Evolutionary conservation across 208 protist species (phyloP).

Genomic region (Trypanosoma boissoni): DNA sequence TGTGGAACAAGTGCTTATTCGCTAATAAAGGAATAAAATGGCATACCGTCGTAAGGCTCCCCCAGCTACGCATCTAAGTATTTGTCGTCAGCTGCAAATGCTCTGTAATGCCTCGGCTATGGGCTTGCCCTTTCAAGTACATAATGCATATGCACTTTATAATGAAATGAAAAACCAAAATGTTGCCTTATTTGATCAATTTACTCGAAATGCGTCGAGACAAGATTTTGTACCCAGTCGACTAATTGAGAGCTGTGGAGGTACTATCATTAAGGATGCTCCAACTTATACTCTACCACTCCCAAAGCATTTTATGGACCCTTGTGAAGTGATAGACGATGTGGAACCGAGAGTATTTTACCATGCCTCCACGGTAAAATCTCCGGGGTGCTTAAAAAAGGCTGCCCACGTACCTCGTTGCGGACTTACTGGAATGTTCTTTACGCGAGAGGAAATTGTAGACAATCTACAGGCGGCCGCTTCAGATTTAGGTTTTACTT

Average conservation of each 20-base stretch:
- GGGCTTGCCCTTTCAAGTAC: conserved; percentile 69
- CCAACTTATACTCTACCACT: conserved; percentile 55
- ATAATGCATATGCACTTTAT: conserved; percentile 72
- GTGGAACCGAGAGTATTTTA: conserved; percentile 74
- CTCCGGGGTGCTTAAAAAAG: conserved; percentile 10
- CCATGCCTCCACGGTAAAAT: conserved; percentile 38
- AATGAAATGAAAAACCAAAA: conserved; percentile 55
- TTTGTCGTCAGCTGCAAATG: conserved; percentile 53
- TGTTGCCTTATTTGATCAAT: conserved; percentile 41
- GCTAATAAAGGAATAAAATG: conserved; percentile 33
- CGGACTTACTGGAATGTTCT: conserved; percentile 78
- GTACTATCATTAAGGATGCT: conserved; percentile 18
- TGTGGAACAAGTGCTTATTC: no score
- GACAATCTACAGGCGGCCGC: conserved; percentile 87
- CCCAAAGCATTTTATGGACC: conserved; percentile 68
- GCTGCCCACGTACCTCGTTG: conserved; percentile 53
- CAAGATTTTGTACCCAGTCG: conserved; percentile 61
- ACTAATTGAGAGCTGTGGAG: conserved; percentile 17
- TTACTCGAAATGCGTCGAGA: conserved; percentile 47
- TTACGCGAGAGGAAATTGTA: conserved; percentile 81
- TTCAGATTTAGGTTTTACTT: conserved; percentile 61
- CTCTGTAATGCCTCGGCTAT: conserved; percentile 50
- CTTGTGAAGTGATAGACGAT: conserved; percentile 35
- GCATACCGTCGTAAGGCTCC: conserved; percentile 64
- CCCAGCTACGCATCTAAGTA: conserved; percentile 37